Percentiles rank a stretch among this genome's conserved stretches.
Evolutionary conservation across 2,329 filamentous ascomycete species (phyloP).

Genomic region (Neofusicoccum umdonicola): DNA sequence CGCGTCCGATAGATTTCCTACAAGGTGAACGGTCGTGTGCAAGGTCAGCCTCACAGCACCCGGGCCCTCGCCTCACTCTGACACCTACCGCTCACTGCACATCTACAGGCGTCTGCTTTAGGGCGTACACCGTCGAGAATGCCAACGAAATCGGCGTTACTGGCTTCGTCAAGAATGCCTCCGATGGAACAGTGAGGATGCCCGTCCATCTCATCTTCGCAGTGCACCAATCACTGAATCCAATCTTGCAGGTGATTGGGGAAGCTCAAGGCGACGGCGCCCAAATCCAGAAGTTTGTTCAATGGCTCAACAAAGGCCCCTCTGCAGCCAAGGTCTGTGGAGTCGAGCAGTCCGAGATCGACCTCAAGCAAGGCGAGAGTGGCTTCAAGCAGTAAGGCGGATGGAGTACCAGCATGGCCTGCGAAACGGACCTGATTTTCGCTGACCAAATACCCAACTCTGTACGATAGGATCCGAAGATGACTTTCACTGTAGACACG

Average conservation of each 20-base stretch:
- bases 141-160: constrained; percentile 45
- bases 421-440: not conserved
- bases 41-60: constrained; percentile 31
- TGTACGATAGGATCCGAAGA: constrained; percentile 10
- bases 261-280: constrained; percentile 77
- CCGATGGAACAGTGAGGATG: constrained; percentile 42
- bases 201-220: not conserved
- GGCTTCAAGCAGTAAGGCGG: constrained; percentile 48
- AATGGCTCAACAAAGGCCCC: constrained; percentile 74
- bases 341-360: constrained; percentile 67
- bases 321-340: constrained; percentile 68
- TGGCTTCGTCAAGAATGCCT: constrained; percentile 47
- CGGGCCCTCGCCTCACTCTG: not conserved
- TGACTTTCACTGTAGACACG: not conserved
- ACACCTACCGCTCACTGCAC: not conserved
- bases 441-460: not conserved
- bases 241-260: constrained; percentile 71
- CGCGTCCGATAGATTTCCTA: constrained; percentile 42
- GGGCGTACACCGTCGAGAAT: constrained; percentile 44
- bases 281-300: constrained; percentile 66
- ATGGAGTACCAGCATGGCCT: not conserved
- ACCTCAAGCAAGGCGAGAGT: constrained; percentile 64
- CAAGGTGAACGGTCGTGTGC: constrained; percentile 48
- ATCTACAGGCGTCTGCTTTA: constrained; percentile 48
- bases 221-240: not conserved